Conservation (phyloP, 169 alveolate species). For the Theileria annulata region DNA sequence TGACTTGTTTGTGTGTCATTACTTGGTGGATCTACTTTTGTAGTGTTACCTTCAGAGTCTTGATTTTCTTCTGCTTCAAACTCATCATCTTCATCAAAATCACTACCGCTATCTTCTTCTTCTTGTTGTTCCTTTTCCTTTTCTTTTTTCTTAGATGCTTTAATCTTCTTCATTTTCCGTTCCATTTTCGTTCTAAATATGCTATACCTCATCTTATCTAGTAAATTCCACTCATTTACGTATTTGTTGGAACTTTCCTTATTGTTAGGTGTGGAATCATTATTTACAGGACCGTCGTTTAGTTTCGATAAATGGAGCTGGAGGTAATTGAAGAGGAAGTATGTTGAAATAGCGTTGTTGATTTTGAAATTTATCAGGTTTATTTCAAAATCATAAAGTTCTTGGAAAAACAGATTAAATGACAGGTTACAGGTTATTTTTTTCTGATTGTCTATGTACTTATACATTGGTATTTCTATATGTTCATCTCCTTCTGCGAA, state of each 20-base stretch:
- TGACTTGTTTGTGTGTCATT: not conserved
- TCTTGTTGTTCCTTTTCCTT: not conserved
- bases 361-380: slow-evolving; percentile 70
- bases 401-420: slow-evolving; percentile 75
- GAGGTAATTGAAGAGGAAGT: slow-evolving; percentile 26
- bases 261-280: not conserved
- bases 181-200: not conserved
- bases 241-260: not conserved
- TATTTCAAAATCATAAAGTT: slow-evolving; percentile 75
- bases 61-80: slow-evolving; percentile 2
- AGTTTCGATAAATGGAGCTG: not conserved
- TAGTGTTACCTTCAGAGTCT: slow-evolving; percentile 19
- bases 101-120: slow-evolving; percentile 10
- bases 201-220: slow-evolving; percentile 11
- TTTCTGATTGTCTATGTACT: slow-evolving; percentile 64
- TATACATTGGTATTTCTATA: slow-evolving; percentile 71
- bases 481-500: slow-evolving; percentile 73
- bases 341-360: slow-evolving; percentile 59
- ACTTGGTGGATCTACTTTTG: slow-evolving; percentile 1
- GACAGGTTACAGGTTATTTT: slow-evolving; percentile 68
- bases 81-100: slow-evolving; percentile 29
- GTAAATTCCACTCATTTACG: slow-evolving; percentile 4
- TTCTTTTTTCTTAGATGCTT: not conserved
- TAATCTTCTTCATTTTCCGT: slow-evolving; percentile 7
- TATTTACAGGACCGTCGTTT: not conserved